Evolutionary conservation across 1,284 basidiomycete species (phyloP).

Genomic region (Ceratorhiza oryzae-sativae): DNA sequence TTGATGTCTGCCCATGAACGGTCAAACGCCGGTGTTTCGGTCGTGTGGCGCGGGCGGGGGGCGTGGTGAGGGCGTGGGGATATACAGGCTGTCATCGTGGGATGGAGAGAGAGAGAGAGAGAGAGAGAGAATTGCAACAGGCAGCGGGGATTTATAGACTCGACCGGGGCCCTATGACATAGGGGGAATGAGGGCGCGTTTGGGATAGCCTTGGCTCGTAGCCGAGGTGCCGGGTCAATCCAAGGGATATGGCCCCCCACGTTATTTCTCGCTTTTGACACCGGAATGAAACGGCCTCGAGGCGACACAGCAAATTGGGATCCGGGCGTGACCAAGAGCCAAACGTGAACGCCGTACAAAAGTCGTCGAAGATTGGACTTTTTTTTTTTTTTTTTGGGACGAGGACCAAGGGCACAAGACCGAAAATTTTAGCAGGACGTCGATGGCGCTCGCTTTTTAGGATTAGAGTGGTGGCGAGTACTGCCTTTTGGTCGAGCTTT

Average conservation of each 20-base stretch:
- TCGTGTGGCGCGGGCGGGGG: background rate
- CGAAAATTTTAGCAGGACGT: background rate
- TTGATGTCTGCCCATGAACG: constrained; percentile 37
- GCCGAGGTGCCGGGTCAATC: constrained; percentile 2
- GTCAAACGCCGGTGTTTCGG: constrained; percentile 34
- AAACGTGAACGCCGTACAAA: background rate
- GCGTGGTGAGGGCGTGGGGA: constrained; percentile 1
- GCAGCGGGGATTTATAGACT: background rate
- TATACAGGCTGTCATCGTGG: constrained; percentile 28
- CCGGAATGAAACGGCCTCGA: constrained; percentile 19
- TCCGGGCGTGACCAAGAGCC: too few species aligned
- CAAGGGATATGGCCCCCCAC: background rate
- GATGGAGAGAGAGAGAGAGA: background rate
- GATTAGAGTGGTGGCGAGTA: background rate
- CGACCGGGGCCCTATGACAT: background rate
- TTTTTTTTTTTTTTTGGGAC: background rate
- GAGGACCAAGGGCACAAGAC: background rate
- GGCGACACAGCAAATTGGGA: background rate
- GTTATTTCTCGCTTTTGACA: background rate
- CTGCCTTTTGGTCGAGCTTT: constrained; percentile 33
- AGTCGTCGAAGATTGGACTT: background rate
- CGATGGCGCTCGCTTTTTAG: background rate
- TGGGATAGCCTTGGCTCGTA: background rate
- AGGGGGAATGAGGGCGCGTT: background rate
- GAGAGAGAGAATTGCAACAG: background rate